A percentile compares a stretch with the other conserved stretches of the same genome.
These are phyloP conservation scores for Acidiella bohemica DNA, from an alignment of 495 filamentous ascomycete species.

Conservation along the genomic window DNA sequence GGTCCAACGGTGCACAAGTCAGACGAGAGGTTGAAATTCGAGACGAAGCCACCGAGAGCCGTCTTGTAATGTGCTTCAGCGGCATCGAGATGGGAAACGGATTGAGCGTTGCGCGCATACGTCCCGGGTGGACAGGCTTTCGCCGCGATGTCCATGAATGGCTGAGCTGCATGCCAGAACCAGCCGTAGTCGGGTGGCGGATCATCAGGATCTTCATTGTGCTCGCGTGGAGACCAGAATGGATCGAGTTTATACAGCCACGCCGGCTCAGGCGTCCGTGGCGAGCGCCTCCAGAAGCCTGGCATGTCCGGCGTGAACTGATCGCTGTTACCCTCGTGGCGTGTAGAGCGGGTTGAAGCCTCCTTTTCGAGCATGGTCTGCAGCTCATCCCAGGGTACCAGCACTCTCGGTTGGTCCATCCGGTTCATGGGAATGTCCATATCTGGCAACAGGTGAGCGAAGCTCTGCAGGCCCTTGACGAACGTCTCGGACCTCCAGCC, in stretches of 20 bases:
- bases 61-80: constrained; percentile 20
- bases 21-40: constrained; percentile 51
- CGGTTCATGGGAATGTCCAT: constrained; percentile 90
- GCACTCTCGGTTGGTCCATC: constrained; percentile 81
- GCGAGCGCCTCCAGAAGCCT: constrained; percentile 1
- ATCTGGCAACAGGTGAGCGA: constrained; percentile 66
- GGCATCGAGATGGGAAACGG: constrained; percentile 3
- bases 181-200: constrained; percentile 7
- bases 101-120: constrained; percentile 10
- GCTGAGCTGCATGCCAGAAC: constrained; percentile 5
- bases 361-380: constrained; percentile 43
- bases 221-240: constrained; percentile 3
- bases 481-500: constrained; percentile 56
- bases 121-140: constrained; percentile 17
- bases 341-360: constrained; percentile 34
- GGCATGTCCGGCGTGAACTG: constrained; percentile 29
- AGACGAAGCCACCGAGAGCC: constrained; percentile 38
- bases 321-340: constrained; percentile 23
- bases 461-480: constrained; percentile 57
- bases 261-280: constrained; percentile 2
- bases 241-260: constrained; percentile 6
- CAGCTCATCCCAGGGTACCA: constrained; percentile 60
- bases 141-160: constrained; percentile 14
- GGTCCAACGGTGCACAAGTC: constrained; percentile 48
- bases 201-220: background rate